phyloP scores from a whole-genome alignment of 306 rosid genomes.

The Gastrolobium villosum region DNA sequence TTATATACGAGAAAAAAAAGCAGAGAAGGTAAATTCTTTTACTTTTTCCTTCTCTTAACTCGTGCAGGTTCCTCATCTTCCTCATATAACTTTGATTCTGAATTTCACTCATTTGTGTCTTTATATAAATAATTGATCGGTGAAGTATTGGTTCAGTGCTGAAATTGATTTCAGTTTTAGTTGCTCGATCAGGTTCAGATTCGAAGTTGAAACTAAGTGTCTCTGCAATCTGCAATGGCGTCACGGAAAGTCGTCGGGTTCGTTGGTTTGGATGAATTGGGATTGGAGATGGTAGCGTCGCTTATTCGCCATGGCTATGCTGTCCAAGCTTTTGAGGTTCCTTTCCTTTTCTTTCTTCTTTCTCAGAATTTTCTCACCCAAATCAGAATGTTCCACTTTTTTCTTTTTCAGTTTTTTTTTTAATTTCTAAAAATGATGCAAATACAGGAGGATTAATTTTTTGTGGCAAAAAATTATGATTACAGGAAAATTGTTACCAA shows the following conservation, averaged over 20 bases:
- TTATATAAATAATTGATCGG: not conserved
- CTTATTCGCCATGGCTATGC: constrained; percentile 63
- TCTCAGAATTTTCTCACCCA: not conserved
- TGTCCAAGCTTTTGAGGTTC: constrained; percentile 77
- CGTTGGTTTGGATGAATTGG: constrained; percentile 64
- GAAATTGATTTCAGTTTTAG: not conserved
- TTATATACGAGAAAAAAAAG: not conserved
- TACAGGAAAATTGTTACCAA: too few relatives aligned
- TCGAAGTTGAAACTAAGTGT: not conserved
- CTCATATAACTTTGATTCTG: not conserved
- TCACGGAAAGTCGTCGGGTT: constrained; percentile 61
- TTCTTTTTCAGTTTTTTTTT: too few relatives aligned
- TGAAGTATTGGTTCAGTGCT: not conserved
- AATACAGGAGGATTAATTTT: too few relatives aligned
- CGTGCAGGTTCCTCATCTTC: too few relatives aligned
- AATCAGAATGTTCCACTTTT: not conserved
- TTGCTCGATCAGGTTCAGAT: not conserved
- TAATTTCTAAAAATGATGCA: too few relatives aligned
- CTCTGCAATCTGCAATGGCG: constrained; percentile 56
- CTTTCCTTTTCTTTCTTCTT: not conserved
- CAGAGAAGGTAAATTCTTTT: not conserved
- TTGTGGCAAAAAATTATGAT: too few relatives aligned
- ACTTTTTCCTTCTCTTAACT: not conserved
- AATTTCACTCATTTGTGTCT: not conserved
- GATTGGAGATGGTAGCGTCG: constrained; percentile 63